These are phyloP conservation scores for Pseudophaeomoniella oleicola DNA, from an alignment of 2,329 filamentous ascomycete species.

Conservation along the genomic window DNA sequence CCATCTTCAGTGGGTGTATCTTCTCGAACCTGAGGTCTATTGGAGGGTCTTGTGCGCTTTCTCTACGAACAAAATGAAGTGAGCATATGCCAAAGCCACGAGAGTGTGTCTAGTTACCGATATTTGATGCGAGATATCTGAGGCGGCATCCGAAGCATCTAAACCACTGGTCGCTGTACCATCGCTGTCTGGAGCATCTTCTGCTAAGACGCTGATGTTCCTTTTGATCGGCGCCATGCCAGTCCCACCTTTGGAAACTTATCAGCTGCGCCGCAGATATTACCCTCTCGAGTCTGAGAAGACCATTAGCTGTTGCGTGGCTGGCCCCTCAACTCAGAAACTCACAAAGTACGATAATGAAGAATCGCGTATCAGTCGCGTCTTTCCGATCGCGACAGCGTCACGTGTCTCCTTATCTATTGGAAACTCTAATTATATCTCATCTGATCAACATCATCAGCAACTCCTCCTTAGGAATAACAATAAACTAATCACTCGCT, in stretches of 20 bases:
- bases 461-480: no score
- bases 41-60: not conserved
- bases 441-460: no score
- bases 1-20: slow-evolving; percentile 11
- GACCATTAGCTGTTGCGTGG: no score
- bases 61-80: not conserved
- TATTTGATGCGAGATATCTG: not conserved
- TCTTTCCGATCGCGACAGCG: no score
- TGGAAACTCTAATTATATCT: no score
- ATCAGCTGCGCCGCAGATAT: no score
- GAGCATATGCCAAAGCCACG: not conserved
- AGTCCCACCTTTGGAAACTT: not conserved
- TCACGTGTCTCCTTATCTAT: no score
- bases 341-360: no score
- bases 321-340: no score
- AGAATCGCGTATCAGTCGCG: no score
- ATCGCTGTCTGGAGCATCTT: not conserved
- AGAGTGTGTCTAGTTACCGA: not conserved
- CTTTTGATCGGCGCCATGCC: not conserved
- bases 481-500: no score
- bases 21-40: not conserved
- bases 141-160: not conserved
- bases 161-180: not conserved
- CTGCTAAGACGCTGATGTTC: not conserved
- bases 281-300: no score